These are phyloP conservation scores for Penicillium simplicissimum DNA, from an alignment of 495 filamentous ascomycete genomes.

Conservation along the genomic window DNA sequence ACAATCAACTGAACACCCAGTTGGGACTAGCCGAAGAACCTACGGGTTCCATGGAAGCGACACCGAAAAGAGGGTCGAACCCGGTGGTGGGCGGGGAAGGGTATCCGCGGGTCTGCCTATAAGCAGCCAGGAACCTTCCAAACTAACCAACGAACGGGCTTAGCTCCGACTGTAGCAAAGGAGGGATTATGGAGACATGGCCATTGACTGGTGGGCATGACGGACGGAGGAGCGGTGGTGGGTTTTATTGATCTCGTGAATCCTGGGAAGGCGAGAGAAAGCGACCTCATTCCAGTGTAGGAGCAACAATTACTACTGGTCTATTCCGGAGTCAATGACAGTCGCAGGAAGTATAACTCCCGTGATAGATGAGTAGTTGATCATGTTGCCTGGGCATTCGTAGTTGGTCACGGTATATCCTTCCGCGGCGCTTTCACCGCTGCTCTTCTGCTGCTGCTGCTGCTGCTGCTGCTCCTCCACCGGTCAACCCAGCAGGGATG, in stretches of 20 bases:
- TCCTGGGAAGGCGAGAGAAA: too few relatives aligned
- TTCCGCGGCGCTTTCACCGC: neutral
- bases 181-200: neutral
- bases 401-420: neutral
- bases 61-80: conserved; percentile 8
- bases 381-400: neutral
- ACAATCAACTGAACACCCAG: neutral
- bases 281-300: too few relatives aligned
- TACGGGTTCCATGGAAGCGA: conserved; percentile 7
- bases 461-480: neutral
- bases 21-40: neutral
- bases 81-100: conserved; percentile 5
- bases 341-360: neutral
- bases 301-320: neutral
- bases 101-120: conserved; percentile 1
- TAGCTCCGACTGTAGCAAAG: neutral
- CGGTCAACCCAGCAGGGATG: neutral
- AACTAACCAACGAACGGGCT: neutral
- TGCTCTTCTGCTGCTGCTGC: neutral
- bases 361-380: neutral
- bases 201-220: neutral
- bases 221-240: neutral
- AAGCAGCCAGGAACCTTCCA: conserved; percentile 1
- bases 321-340: neutral
- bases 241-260: neutral